Conservation (phyloP, 106 monocot genomes). For the Platanthera zijinensis region DNA sequence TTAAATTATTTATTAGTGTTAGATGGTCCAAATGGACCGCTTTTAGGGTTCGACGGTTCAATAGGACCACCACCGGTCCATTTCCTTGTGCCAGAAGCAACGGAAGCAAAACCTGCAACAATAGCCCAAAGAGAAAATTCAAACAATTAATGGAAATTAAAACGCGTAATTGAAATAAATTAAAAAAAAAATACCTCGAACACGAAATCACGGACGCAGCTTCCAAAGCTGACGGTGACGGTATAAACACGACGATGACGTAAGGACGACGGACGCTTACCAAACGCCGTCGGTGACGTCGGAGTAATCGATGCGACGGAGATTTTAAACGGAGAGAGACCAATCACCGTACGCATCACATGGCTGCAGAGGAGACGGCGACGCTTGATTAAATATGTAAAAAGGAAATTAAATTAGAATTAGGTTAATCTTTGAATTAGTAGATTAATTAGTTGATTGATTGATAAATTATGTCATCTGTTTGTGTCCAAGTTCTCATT, state of each 20-base stretch:
- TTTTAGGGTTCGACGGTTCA: too few relatives aligned
- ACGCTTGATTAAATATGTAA: background rate
- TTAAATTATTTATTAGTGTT: too few relatives aligned
- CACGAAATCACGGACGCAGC: background rate
- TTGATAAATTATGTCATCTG: background rate
- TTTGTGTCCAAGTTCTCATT: slow-evolving; percentile 4
- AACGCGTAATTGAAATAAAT: background rate
- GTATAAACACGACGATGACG: background rate
- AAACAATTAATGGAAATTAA: background rate
- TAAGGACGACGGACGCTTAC: background rate
- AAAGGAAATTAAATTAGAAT: background rate
- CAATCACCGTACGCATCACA: background rate
- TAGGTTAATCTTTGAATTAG: background rate
- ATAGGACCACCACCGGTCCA: background rate
- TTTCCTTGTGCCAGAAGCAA: background rate
- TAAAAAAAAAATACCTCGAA: background rate
- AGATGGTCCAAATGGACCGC: too few relatives aligned
- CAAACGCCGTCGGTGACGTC: background rate
- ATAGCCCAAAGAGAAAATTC: background rate
- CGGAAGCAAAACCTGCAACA: background rate
- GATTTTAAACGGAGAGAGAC: background rate
- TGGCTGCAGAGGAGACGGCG: background rate
- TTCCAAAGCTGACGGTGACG: background rate
- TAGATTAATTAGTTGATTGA: background rate
- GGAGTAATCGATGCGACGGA: background rate